Evolutionary conservation across 805 yeast genomes (phyloP), one percentile per base, ranked within the genome.

Genomic region (Candida schatavii): DNA sequence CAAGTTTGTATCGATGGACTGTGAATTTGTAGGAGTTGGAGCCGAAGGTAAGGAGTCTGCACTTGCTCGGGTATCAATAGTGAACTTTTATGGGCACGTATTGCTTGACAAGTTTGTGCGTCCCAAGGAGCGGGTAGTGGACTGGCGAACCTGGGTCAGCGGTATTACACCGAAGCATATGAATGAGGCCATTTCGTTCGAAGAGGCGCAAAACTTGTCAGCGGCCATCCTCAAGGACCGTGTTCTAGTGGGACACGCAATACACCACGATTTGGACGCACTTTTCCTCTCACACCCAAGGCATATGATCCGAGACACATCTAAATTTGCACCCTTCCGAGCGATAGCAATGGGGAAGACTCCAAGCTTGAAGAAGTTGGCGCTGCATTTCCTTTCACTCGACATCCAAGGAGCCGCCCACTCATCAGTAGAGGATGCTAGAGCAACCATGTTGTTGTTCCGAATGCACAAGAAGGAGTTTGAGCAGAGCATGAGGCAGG

Each of bases 1-100:
- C 1, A 84, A 77, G 52, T 89, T 76, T 50, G 45, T 89, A 2
- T 88, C 96, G 1, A 78, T 90, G 46, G 98, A 90, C 62, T 89
- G 97, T 67, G 98, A 90, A 54, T 89, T 90, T 69, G 97, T 90
- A 2, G 97, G 97, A 9, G 83, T 85, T 2, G 97, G 96, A 0
- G 77, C 75, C 4, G 82, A 80, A 7, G 95, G 95, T 4, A 54
- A 55, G 28, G 78, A 72, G 35, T 80, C 88, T 4, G 91, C 82
- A 1, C 67, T 90, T 13, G 97, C 96, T 0, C 73, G 97, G 50
- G 93, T 89, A 0, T 88, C 97, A 0, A 67, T 90, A 10, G 97
- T 90, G 3, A 88, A 90, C 57, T 88, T 73, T 57, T 83, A 78
- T 54, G 97, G 97, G 0, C 77, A 78, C 48, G 72, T 78, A 0